Evolutionary conservation across 345 rosid genomes (phyloP).

Genomic region (Brassica juncea): DNA sequence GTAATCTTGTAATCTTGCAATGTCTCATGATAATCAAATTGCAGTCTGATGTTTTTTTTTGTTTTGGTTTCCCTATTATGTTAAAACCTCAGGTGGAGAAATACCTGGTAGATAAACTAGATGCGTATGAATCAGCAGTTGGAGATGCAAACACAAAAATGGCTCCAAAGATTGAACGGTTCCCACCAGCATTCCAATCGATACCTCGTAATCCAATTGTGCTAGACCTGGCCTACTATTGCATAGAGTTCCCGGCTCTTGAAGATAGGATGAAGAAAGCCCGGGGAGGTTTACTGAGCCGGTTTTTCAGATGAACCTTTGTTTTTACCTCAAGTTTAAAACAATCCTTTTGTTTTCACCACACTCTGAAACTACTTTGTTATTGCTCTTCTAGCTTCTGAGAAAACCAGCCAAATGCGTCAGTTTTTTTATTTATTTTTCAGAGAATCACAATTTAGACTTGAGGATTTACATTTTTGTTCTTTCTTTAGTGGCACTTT

Average conservation of each 20-base stretch:
- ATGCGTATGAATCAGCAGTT: conserved; percentile 75
- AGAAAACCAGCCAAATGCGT: not conserved
- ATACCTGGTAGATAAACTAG: conserved; percentile 72
- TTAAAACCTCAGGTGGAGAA: conserved; percentile 58
- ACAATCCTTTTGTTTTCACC: not conserved
- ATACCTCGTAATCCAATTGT: conserved; percentile 83
- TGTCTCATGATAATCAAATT: not conserved
- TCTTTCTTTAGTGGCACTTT: not conserved
- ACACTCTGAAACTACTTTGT: not conserved
- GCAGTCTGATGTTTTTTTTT: not conserved
- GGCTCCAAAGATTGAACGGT: conserved; percentile 64
- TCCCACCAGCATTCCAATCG: conserved; percentile 78
- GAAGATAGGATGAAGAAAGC: conserved; percentile 86
- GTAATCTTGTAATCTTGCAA: not conserved
- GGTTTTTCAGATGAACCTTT: conserved; percentile 56
- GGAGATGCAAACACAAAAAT: conserved; percentile 65
- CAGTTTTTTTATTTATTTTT: not conserved
- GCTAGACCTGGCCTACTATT: conserved; percentile 70
- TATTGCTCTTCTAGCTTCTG: not conserved
- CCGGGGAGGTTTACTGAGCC: conserved; percentile 70
- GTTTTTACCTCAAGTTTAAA: not conserved
- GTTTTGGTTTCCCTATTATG: not conserved
- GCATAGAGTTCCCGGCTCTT: conserved; percentile 77
- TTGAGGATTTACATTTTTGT: not conserved
- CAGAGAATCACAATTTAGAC: conserved; percentile 23